Evolutionary conservation across 331 rosid genomes (phyloP), one percentile per base, ranked within the genome.

Genomic region (Cucumis variabilis): DNA sequence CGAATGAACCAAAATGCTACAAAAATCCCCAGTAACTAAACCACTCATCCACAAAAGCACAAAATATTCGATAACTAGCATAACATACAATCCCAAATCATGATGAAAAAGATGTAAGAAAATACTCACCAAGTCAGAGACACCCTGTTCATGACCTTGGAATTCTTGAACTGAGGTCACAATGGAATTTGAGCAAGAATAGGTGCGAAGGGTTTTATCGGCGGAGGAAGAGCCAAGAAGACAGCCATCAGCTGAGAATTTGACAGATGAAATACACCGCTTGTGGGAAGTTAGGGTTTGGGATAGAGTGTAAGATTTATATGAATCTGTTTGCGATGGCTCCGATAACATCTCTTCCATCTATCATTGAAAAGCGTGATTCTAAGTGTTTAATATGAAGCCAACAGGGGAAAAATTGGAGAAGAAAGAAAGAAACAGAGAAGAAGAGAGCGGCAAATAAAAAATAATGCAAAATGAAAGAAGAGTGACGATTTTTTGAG

Each of bases 161-260:
- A 92, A 93, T 73, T 93, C 93, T 50, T 97, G 98, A 93, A 93
- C 88, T 1, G 98, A 93, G 3, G 98, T 89, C 6, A 95, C 86
- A 37, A 62, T 82, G 60, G 90, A 91, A 72, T 90, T 87, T n/a
- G 92, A 72, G 33, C 92, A 87, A 50, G 89, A 80, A 83, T 93
- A 97, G 67, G 95, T 93, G 30, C 94, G 94, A 89, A 95, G 93
- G 87, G 98, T 95, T 80, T 94, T 97, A 92, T 97, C 98, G 86
- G 96, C 98, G 68, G 99, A 95, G 86, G 98, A 91, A 30, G 99
- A 94, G 27, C 96, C 98, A 1, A 97, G 98, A 44, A 95, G 96
- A 11, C 94, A 93, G 46, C 99, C 98, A 89, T 92, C 90, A 19
- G 98, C 90, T n/a, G 99, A 97, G 91, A 94, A 95, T 88, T 94